Percentiles rank a stretch among this genome's conserved stretches.
Conservation (phyloP, 805 yeast species). For the Torulaspora gathmanii region DNA sequence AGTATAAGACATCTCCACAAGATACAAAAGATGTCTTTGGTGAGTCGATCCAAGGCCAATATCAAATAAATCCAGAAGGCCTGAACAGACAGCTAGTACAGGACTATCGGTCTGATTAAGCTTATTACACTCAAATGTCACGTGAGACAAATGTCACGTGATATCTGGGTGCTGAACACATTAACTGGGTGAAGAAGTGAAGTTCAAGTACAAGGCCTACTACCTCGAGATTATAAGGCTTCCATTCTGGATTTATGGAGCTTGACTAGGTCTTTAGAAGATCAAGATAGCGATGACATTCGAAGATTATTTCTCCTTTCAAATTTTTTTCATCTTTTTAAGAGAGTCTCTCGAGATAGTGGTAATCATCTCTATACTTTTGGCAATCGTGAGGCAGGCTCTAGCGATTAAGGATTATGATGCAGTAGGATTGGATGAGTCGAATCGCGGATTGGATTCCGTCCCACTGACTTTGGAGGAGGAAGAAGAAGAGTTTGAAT, state of each 20-base stretch:
- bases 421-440: background rate
- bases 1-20: slow-evolving; percentile 56
- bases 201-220: background rate
- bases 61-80: slow-evolving; percentile 1
- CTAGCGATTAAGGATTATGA: slow-evolving; percentile 38
- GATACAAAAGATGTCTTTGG: slow-evolving; percentile 71
- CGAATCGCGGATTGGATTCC: slow-evolving; percentile 1
- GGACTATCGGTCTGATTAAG: background rate
- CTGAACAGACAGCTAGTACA: too few species aligned
- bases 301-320: slow-evolving; percentile 59
- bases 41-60: slow-evolving; percentile 36
- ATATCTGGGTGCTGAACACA: background rate
- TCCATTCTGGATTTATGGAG: background rate
- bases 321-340: slow-evolving; percentile 66
- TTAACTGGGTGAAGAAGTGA: background rate
- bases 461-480: slow-evolving; percentile 25
- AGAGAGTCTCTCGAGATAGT: slow-evolving; percentile 74
- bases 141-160: slow-evolving; percentile 2
- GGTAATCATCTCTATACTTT: slow-evolving; percentile 65
- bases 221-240: background rate
- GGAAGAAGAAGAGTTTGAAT: slow-evolving; percentile 30
- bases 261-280: background rate
- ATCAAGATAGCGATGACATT: slow-evolving; percentile 22
- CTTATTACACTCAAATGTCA: background rate
- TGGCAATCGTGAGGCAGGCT: slow-evolving; percentile 66